Conservation (phyloP, 306 rosid species). For the Lathyrus tuberosus region DNA sequence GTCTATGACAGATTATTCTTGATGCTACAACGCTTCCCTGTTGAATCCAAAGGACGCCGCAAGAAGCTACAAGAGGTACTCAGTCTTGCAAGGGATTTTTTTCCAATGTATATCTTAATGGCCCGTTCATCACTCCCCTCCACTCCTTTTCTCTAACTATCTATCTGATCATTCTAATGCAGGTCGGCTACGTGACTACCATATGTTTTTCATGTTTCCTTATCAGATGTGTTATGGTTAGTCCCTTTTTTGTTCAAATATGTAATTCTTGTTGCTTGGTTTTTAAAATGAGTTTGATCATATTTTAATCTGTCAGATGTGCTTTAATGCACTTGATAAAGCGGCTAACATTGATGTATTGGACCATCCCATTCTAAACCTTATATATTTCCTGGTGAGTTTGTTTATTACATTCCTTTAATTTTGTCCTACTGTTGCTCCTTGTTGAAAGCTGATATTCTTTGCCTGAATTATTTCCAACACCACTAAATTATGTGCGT, state of each 20-base stretch:
- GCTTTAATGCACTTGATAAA: slow-evolving; percentile 80
- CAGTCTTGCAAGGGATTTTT: slow-evolving; percentile 11
- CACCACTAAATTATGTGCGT: slow-evolving; percentile 9
- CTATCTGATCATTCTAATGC: slow-evolving; percentile 41
- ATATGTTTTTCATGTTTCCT: slow-evolving; percentile 96
- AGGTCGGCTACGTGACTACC: slow-evolving; percentile 99
- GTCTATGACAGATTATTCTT: slow-evolving; percentile 78
- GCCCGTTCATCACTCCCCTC: background rate
- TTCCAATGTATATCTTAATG: background rate
- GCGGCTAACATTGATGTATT: slow-evolving; percentile 90
- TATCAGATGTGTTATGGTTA: slow-evolving; percentile 90
- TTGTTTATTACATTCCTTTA: slow-evolving; percentile 31
- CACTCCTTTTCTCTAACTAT: background rate
- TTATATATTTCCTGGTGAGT: slow-evolving; percentile 84
- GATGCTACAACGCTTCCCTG: slow-evolving; percentile 98
- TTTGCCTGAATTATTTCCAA: slow-evolving; percentile 10
- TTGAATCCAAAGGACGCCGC: slow-evolving; percentile 96
- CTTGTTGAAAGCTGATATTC: slow-evolving; percentile 3
- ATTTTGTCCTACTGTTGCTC: slow-evolving; percentile 3
- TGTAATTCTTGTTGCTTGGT: slow-evolving; percentile 27
- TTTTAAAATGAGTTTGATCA: slow-evolving; percentile 23
- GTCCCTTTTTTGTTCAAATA: slow-evolving; percentile 36
- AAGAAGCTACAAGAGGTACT: slow-evolving; percentile 98
- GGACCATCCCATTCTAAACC: slow-evolving; percentile 91
- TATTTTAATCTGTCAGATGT: slow-evolving; percentile 62